A percentile compares a stretch with the other conserved stretches of the same genome.
Evolutionary conservation across 2,329 filamentous ascomycete species (phyloP).

Genomic region (Exophiala sp.): DNA sequence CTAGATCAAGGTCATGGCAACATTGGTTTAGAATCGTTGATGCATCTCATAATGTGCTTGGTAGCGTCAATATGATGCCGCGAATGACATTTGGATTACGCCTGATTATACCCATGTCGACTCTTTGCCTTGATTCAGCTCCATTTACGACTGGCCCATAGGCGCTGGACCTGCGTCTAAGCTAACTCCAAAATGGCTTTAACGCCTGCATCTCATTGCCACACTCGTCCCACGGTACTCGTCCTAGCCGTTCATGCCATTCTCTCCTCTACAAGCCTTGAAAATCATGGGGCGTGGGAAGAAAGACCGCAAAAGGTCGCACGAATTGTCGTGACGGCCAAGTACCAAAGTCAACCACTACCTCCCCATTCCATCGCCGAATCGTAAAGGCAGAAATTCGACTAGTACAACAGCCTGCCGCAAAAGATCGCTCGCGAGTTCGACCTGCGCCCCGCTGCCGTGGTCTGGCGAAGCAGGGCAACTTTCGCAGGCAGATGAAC

Average conservation of each 20-base stretch:
- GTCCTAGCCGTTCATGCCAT: slow-evolving; percentile 3
- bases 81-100: slow-evolving; percentile 11
- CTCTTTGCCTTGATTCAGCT: slow-evolving; percentile 14
- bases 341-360: not conserved
- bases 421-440: not conserved
- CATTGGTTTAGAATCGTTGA: not conserved
- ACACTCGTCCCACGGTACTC: slow-evolving; percentile 16
- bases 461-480: not conserved
- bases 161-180: slow-evolving; percentile 17
- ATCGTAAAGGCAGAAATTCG: not conserved
- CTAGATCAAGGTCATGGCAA: too few species aligned
- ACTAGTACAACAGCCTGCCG: not conserved
- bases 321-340: not conserved
- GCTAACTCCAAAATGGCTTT: slow-evolving; percentile 11
- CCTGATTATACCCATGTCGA: slow-evolving; percentile 3
- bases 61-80: slow-evolving; percentile 5
- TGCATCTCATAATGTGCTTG: too few species aligned
- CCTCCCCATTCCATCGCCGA: not conserved
- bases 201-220: slow-evolving; percentile 16
- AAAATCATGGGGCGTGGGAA: slow-evolving; percentile 3
- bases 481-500: not conserved
- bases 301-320: not conserved
- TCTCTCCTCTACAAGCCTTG: not conserved
- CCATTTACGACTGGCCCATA: slow-evolving; percentile 12
- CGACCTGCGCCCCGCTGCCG: not conserved